Evolutionary conservation across 768 basidiomycete genomes (phyloP).

Genomic region (Rhodotorula babjevae): DNA sequence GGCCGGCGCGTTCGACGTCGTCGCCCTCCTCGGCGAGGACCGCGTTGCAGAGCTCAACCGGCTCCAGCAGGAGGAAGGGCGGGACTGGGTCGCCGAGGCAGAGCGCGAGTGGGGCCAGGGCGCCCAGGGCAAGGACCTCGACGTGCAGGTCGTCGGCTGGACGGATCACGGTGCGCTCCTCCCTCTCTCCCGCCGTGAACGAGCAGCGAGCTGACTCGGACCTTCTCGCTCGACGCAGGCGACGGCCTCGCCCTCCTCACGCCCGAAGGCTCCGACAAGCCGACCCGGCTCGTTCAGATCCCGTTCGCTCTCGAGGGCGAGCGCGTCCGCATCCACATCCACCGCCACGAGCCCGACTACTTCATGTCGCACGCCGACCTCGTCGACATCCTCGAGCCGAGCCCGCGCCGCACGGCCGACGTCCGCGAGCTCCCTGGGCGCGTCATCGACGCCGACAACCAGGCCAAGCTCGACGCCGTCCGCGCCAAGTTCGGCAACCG

Average conservation of each 20-base stretch:
- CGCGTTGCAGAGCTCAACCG: conserved; percentile 52
- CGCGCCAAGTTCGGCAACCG: conserved; percentile 58
- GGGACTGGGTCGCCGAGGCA: conserved; percentile 57
- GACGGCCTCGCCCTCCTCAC: conserved; percentile 60
- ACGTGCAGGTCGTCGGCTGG: conserved; percentile 63
- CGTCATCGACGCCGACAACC: conserved; percentile 9
- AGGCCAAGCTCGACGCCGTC: conserved; percentile 47
- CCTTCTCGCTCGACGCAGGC: conserved; percentile 51
- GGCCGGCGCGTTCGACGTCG: conserved; percentile 61
- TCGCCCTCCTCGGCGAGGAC: conserved; percentile 61
- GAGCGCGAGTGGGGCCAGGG: conserved; percentile 49
- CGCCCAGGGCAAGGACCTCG: conserved; percentile 51
- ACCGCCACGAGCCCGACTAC: conserved; percentile 57
- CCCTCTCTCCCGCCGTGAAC: background rate
- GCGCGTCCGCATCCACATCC: conserved; percentile 65
- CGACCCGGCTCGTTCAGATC: conserved; percentile 73
- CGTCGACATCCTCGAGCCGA: conserved; percentile 58
- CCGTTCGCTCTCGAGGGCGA: conserved; percentile 85
- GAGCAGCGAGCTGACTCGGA: background rate
- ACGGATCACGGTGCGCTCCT: conserved; percentile 53
- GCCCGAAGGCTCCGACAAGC: conserved; percentile 49
- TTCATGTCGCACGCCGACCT: conserved; percentile 74
- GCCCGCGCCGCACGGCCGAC: conserved; percentile 30
- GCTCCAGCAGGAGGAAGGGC: conserved; percentile 47
- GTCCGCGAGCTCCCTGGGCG: conserved; percentile 42